Base-by-base conservation (phyloP, 2,329 filamentous ascomycete species). In the Penicillium sp. region DNA sequence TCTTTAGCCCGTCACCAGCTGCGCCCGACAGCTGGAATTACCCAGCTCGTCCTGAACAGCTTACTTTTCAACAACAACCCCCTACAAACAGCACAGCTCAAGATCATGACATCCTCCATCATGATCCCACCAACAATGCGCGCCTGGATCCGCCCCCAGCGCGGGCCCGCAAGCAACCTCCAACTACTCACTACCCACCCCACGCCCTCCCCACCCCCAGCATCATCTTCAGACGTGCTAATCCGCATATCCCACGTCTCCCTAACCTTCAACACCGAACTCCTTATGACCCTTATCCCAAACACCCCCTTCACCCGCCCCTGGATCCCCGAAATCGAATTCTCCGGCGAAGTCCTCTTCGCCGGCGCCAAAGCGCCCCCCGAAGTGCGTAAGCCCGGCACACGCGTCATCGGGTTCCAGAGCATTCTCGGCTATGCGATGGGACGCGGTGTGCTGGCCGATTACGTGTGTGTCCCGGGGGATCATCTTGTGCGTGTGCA, bases 211-310 rank as follows among this genome's bases (percentile, higher is more conserved):
- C 34, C 54, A 31, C 62, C 62, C 0, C 34, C 54, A 4, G 17
- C 45, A 31, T 60, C 59, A 11, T 67, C 64, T 11, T 15, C 55
- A 22, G 63, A 67, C 39, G 57, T 65, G 0, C 55, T 67, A 37
- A 64, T 67, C 14, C 64, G 61, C 48, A 61, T 65, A 14, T 67
- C 63, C 22, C 54, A 67, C 38, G 64, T 64, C 14, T 57, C 64
- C 22, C 54, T 67, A 5, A 63, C 60, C 20, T 57, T 51, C 47
- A 67, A 55, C 22, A 57, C 38, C 12, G 57, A 63, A 45, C 1
- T 57, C 5, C 4, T 53, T 1, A 51, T 67, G 39, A 60, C 61
- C 3, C 35, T 20, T 3, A 37, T 65, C 7, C 64, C 64, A 1
- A 48, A 34, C 11, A 47, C 65, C 5, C 59, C 63, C 12, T 50